Percentiles rank a stretch among this genome's conserved stretches.
These are phyloP conservation scores for Arabis alpina DNA, from an alignment of 345 rosid species.

Conservation along the genomic window DNA sequence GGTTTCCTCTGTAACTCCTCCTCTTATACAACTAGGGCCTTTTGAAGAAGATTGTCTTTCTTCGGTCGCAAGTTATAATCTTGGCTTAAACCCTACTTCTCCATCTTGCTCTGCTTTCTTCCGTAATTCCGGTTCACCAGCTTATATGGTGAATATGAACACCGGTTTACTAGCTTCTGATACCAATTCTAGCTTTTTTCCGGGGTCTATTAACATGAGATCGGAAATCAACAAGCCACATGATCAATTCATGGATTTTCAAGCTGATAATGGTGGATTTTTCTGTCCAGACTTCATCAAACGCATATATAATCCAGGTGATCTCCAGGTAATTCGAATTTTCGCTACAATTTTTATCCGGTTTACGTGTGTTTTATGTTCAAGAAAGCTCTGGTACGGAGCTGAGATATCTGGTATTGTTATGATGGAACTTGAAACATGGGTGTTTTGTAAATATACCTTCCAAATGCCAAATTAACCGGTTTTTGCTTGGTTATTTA, in stretches of 20 bases:
- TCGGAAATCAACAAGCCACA: conserved; percentile 53
- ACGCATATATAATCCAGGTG: conserved; percentile 55
- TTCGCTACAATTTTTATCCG: not conserved
- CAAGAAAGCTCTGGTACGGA: not conserved
- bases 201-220: conserved; percentile 48
- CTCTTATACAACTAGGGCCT: conserved; percentile 46
- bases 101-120: conserved; percentile 60
- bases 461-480: not conserved
- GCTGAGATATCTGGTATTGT: not conserved
- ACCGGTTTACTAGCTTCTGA: conserved; percentile 54
- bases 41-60: conserved; percentile 82
- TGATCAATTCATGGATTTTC: conserved; percentile 57
- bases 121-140: conserved; percentile 45
- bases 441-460: not conserved
- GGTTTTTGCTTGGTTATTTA: not conserved
- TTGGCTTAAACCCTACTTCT: conserved; percentile 59
- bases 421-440: not conserved
- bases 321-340: conserved; percentile 61
- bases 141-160: conserved; percentile 49
- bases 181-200: conserved; percentile 44
- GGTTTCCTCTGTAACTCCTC: conserved; percentile 25
- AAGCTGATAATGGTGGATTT: conserved; percentile 68
- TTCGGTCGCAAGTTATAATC: conserved; percentile 64
- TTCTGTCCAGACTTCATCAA: conserved; percentile 56
- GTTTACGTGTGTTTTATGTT: not conserved